Conservation (phyloP, 2,329 filamentous ascomycete genomes). For the Xylaria polymorpha region DNA sequence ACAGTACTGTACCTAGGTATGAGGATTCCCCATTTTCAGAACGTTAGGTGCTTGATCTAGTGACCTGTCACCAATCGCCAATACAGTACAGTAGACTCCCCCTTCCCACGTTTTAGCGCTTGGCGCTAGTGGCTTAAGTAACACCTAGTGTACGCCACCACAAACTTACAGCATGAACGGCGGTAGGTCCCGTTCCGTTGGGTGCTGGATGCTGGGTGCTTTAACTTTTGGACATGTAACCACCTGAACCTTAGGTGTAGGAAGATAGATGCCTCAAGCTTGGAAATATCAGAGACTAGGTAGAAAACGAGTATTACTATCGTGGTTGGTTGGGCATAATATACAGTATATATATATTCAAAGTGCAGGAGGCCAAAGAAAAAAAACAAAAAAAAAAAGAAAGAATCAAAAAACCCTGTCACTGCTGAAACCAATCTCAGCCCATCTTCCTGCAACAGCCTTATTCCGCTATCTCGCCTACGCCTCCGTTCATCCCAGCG, state of each 20-base stretch:
- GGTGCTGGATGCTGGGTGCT: neutral
- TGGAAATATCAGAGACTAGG: no score
- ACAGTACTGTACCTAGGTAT: no score
- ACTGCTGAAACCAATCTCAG: conserved; percentile 17
- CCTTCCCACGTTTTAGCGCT: conserved; percentile 4
- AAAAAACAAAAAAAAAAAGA: no score
- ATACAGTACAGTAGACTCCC: conserved; percentile 3
- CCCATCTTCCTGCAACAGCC: conserved; percentile 5
- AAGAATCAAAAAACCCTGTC: conserved; percentile 2
- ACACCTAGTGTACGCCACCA: neutral
- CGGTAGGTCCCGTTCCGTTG: conserved; percentile 13
- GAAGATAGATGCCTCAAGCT: no score
- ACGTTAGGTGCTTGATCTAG: neutral
- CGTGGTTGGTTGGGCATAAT: no score
- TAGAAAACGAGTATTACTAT: no score
- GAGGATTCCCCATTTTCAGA: neutral
- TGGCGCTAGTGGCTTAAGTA: conserved; percentile 1
- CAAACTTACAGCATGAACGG: neutral
- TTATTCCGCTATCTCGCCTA: neutral
- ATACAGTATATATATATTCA: no score
- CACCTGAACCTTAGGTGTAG: no score
- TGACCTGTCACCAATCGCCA: neutral
- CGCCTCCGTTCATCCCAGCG: neutral
- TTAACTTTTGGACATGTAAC: no score
- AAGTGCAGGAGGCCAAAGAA: neutral